Conservation (phyloP, 169 alveolate genomes). For the Toxoplasma gondii region DNA sequence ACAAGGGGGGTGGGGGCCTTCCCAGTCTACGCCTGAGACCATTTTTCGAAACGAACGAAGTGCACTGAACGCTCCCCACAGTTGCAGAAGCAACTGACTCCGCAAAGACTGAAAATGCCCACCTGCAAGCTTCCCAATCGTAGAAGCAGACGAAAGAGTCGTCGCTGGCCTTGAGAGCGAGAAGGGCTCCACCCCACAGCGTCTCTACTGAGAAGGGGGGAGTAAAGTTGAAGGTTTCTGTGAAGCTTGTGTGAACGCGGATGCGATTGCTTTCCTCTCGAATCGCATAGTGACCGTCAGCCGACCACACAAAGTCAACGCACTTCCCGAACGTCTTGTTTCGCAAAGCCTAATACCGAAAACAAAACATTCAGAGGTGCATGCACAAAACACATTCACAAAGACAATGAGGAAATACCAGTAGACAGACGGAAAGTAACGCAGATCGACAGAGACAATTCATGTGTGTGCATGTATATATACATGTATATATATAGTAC, state of each 20-base stretch:
- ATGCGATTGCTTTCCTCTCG: conserved; percentile 86
- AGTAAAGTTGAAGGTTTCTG: conserved; percentile 80
- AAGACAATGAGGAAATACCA: not conserved
- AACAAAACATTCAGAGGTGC: not conserved
- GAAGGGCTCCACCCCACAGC: conserved; percentile 88
- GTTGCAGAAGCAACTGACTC: too few relatives aligned
- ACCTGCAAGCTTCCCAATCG: conserved; percentile 92
- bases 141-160: conserved; percentile 89
- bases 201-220: conserved; percentile 87
- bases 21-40: too few relatives aligned
- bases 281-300: conserved; percentile 95
- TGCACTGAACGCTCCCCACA: not conserved
- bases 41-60: not conserved
- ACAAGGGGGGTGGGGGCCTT: too few relatives aligned
- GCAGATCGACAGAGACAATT: not conserved
- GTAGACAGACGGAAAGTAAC: not conserved
- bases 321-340: conserved; percentile 95
- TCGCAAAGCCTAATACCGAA: conserved; percentile 81
- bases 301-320: conserved; percentile 93
- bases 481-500: not conserved
- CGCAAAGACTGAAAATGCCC: not conserved
- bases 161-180: conserved; percentile 84
- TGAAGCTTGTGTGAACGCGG: conserved; percentile 82
- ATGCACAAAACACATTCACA: not conserved
- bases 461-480: too few relatives aligned